These are phyloP conservation scores for Solanum rostratum DNA, from an alignment of 257 asterid species.

Conservation along the genomic window DNA sequence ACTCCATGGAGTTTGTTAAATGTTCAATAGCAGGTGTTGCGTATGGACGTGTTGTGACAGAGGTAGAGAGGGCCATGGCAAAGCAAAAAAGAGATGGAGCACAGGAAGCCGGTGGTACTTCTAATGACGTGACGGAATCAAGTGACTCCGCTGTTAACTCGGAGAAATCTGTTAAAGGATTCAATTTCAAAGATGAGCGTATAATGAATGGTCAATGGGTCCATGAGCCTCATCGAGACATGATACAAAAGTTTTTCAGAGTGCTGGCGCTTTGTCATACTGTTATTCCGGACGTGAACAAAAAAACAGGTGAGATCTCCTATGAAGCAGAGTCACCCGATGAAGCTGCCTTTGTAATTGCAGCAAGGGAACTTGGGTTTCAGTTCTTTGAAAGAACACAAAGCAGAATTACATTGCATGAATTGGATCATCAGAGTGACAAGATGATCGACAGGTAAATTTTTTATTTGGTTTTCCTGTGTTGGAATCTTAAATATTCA, in stretches of 20 bases:
- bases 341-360: constrained; percentile 93
- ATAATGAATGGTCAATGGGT: constrained; percentile 83
- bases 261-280: constrained; percentile 91
- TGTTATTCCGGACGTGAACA: constrained; percentile 74
- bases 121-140: constrained; percentile 8
- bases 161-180: constrained; percentile 57
- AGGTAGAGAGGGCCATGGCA: constrained; percentile 75
- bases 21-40: constrained; percentile 78
- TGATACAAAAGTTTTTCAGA: constrained; percentile 67
- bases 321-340: constrained; percentile 99
- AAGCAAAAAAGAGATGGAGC: constrained; percentile 38
- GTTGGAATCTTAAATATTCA: neutral
- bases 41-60: constrained; percentile 92
- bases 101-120: constrained; percentile 18
- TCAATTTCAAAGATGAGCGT: constrained; percentile 78
- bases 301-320: constrained; percentile 48
- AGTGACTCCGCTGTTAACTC: constrained; percentile 1
- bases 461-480: neutral
- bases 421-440: constrained; percentile 49
- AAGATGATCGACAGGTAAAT: constrained; percentile 52
- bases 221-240: constrained; percentile 42
- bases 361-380: constrained; percentile 91
- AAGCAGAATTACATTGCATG: constrained; percentile 65
- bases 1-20: constrained; percentile 92
- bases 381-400: constrained; percentile 81